phyloP scores from a whole-genome alignment of 2,329 filamentous ascomycete genomes.

The Pseudogymnoascus sp. region DNA sequence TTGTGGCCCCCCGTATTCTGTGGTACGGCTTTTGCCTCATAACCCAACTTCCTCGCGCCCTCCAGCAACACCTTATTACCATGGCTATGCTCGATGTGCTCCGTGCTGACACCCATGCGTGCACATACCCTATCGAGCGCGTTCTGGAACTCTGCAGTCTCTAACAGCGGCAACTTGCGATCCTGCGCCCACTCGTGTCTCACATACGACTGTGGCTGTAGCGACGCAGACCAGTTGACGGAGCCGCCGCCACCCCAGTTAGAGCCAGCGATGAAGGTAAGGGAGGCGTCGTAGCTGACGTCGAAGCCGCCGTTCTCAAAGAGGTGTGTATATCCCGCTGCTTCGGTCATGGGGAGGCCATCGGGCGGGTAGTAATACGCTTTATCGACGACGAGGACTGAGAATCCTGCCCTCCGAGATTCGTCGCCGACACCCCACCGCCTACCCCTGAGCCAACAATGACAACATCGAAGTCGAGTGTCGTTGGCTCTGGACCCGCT shows the following conservation, averaged over 20 bases:
- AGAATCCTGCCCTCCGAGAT: constrained; percentile 64
- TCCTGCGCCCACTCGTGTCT: constrained; percentile 70
- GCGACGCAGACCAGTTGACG: constrained; percentile 69
- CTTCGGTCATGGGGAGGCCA: constrained; percentile 65
- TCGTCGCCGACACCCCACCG: constrained; percentile 72
- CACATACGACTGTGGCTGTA: constrained; percentile 64
- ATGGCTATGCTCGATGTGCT: constrained; percentile 62
- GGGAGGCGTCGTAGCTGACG: constrained; percentile 46
- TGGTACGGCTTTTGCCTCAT: constrained; percentile 57
- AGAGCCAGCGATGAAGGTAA: constrained; percentile 57
- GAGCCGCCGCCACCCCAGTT: constrained; percentile 82
- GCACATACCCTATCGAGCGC: constrained; percentile 70
- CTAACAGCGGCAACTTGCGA: constrained; percentile 65
- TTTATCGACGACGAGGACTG: constrained; percentile 76
- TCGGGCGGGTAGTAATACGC: constrained; percentile 65
- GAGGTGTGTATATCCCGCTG: constrained; percentile 50
- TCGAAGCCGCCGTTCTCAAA: constrained; percentile 59
- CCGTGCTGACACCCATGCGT: constrained; percentile 64
- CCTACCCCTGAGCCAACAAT: constrained; percentile 84
- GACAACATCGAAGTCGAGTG: constrained; percentile 70
- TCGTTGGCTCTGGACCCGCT: constrained; percentile 35
- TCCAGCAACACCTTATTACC: constrained; percentile 66
- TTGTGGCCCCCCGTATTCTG: constrained; percentile 69
- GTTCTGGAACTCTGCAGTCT: constrained; percentile 63
- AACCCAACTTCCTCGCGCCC: constrained; percentile 65